Percentiles rank a stretch among this genome's conserved stretches.
Conservation (phyloP, 2,329 filamentous ascomycete genomes). For the Colletotrichum australisinense region DNA sequence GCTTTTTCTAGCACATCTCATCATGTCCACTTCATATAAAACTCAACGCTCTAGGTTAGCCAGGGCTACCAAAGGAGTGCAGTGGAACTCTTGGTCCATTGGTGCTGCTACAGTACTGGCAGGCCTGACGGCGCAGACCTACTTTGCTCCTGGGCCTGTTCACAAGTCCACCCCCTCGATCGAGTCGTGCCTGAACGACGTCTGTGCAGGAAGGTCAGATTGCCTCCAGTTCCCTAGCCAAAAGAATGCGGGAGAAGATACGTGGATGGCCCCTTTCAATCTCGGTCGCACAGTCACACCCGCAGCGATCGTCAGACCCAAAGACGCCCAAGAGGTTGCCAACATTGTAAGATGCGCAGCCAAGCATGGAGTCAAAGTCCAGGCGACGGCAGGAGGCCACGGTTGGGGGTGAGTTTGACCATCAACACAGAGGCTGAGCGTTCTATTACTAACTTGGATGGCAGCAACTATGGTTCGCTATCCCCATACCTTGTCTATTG, state of each 20-base stretch:
- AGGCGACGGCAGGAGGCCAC: slow-evolving; percentile 72
- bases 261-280: slow-evolving; percentile 65
- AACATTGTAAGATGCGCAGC: slow-evolving; percentile 67
- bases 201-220: slow-evolving; percentile 55
- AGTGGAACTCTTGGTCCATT: not conserved
- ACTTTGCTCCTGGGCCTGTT: not conserved
- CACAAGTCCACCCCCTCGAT: slow-evolving; percentile 36
- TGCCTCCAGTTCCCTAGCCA: slow-evolving; percentile 52
- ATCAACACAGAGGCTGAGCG: too few species aligned
- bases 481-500: too few species aligned
- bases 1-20: not conserved
- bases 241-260: slow-evolving; percentile 47
- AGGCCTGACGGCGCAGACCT: not conserved
- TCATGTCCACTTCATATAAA: not conserved
- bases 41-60: not conserved
- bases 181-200: slow-evolving; percentile 55
- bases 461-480: slow-evolving; percentile 16
- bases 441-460: not conserved
- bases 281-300: slow-evolving; percentile 61
- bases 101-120: not conserved
- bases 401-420: slow-evolving; percentile 63
- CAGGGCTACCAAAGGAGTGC: not conserved
- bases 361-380: slow-evolving; percentile 61
- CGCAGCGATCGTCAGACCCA: slow-evolving; percentile 66
- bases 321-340: slow-evolving; percentile 63